These are phyloP conservation scores for Gaeumannomyces tritici DNA, from an alignment of 2,329 filamentous ascomycete species.

Conservation along the genomic window DNA sequence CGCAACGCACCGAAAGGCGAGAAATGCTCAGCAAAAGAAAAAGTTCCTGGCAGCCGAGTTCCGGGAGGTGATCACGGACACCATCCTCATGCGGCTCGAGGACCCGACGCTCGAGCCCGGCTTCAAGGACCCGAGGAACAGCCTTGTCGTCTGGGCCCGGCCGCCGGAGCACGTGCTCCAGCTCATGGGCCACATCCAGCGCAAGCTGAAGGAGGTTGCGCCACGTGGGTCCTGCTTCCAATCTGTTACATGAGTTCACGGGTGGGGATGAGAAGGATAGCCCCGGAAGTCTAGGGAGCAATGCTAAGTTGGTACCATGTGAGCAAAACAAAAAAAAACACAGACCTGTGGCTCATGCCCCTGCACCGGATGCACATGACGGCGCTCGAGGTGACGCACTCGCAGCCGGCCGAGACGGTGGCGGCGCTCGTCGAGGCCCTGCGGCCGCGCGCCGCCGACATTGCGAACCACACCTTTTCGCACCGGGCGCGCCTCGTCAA, in stretches of 20 bases:
- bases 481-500: conserved; percentile 68
- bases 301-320: background rate
- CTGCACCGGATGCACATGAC: conserved; percentile 73
- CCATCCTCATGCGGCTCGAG: conserved; percentile 61
- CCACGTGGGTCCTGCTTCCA: conserved; percentile 50
- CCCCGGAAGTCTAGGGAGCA: no score
- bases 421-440: conserved; percentile 49
- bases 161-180: conserved; percentile 63
- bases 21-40: conserved; percentile 66
- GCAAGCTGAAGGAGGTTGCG: conserved; percentile 50
- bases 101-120: conserved; percentile 53
- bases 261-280: no score
- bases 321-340: background rate
- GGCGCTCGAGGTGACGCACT: conserved; percentile 75
- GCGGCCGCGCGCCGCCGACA: conserved; percentile 41
- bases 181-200: conserved; percentile 61
- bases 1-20: conserved; percentile 59
- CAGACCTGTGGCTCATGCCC: conserved; percentile 79
- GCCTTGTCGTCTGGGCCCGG: conserved; percentile 80
- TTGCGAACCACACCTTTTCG: conserved; percentile 56
- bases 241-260: no score
- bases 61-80: conserved; percentile 63
- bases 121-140: conserved; percentile 68
- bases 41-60: conserved; percentile 65
- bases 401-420: conserved; percentile 61